These are phyloP conservation scores for Cupressus sempervirens DNA, from an alignment of 75 land plant species.

Conservation along the genomic window DNA sequence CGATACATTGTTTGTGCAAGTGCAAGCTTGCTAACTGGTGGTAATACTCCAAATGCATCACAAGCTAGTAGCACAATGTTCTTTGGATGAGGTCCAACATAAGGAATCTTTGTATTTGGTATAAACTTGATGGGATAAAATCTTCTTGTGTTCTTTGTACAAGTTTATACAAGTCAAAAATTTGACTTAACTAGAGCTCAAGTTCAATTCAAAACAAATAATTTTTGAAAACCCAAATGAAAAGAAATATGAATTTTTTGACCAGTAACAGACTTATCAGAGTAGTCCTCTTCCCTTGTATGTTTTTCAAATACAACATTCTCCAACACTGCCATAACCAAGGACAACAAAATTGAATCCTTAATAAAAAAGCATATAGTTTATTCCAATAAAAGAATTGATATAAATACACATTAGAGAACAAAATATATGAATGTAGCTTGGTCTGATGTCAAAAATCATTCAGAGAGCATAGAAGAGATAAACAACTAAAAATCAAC, in stretches of 20 bases:
- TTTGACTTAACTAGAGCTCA: no score
- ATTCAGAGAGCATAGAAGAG: no score
- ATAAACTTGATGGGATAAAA: constrained; percentile 42
- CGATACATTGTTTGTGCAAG: constrained; percentile 45
- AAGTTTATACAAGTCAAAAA: not conserved
- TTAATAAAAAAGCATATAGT: not conserved
- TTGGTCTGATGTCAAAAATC: no score
- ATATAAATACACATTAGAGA: no score
- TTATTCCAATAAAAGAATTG: no score
- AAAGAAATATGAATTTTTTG: not conserved
- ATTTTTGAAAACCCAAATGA: not conserved
- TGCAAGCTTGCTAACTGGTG: constrained; percentile 47
- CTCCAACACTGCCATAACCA: constrained; percentile 32
- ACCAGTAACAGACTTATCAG: constrained; percentile 46
- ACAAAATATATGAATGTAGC: no score
- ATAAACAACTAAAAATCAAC: no score
- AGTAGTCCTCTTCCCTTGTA: constrained; percentile 38
- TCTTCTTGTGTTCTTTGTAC: constrained; percentile 46
- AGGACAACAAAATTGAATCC: not conserved
- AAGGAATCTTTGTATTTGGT: constrained; percentile 37
- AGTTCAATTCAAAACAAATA: not conserved
- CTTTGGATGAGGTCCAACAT: constrained; percentile 50
- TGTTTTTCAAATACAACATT: constrained; percentile 53
- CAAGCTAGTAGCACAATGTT: constrained; percentile 42
- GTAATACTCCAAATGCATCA: constrained; percentile 45